phyloP scores from a whole-genome alignment of 805 yeast species.

The Teunomyces aglyptinius region DNA sequence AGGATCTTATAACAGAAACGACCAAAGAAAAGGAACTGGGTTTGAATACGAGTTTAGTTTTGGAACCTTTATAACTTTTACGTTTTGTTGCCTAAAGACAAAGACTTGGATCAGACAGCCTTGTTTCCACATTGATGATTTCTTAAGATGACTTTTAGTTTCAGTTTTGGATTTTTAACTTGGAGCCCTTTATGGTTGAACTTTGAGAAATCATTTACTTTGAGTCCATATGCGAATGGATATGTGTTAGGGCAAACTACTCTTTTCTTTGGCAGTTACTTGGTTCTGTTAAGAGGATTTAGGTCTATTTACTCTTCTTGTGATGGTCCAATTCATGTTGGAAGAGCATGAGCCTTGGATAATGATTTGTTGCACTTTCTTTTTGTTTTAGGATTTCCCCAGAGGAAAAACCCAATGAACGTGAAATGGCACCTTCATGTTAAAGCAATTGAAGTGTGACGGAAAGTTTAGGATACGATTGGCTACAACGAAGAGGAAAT shows the following conservation, averaged over 20 bases:
- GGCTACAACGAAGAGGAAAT: not conserved
- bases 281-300: not conserved
- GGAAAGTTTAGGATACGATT: not conserved
- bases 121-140: conserved; percentile 2
- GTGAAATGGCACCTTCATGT: conserved; percentile 6
- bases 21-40: conserved; percentile 4
- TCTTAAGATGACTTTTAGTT: conserved; percentile 1
- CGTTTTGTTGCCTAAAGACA: not conserved
- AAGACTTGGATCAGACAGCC: not conserved
- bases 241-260: not conserved
- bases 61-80: not conserved
- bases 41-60: not conserved
- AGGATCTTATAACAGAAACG: not conserved
- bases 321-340: not conserved
- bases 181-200: not conserved
- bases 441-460: not conserved
- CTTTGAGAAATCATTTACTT: conserved; percentile 3
- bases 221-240: not conserved
- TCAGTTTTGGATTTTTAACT: not conserved
- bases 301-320: not conserved
- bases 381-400: conserved; percentile 6
- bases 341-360: not conserved
- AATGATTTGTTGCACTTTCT: not conserved
- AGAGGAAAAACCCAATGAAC: conserved; percentile 9
- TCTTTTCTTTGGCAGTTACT: not conserved